phyloP scores from a whole-genome alignment of 306 rosid genomes.

The Dalbergia cochinchinensis region DNA sequence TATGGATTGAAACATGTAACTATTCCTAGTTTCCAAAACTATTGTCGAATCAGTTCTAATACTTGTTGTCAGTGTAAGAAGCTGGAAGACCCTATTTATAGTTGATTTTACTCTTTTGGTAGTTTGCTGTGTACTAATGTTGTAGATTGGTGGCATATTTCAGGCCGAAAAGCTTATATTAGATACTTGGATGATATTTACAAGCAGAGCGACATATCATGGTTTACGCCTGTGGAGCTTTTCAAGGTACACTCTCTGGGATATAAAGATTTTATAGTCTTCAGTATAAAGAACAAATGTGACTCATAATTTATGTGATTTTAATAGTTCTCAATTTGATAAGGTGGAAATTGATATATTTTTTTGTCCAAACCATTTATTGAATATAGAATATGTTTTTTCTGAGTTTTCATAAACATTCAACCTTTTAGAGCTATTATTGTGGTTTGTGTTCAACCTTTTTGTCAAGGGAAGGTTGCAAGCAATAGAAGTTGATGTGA shows the following conservation, averaged over 20 bases:
- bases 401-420: background rate
- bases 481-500: constrained; percentile 19
- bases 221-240: constrained; percentile 98
- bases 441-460: constrained; percentile 22
- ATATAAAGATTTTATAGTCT: constrained; percentile 23
- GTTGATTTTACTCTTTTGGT: constrained; percentile 9
- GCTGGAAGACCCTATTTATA: background rate
- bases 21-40: constrained; percentile 11
- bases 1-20: constrained; percentile 27
- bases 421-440: constrained; percentile 27
- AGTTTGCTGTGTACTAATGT: constrained; percentile 34
- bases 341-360: background rate
- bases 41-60: background rate
- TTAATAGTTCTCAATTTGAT: constrained; percentile 13
- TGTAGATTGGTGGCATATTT: constrained; percentile 44
- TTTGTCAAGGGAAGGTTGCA: constrained; percentile 30
- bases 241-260: constrained; percentile 68
- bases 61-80: constrained; percentile 11
- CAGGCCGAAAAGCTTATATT: constrained; percentile 93
- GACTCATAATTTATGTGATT: background rate
- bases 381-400: background rate
- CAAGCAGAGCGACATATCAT: constrained; percentile 77
- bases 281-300: constrained; percentile 1
- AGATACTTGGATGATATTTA: constrained; percentile 79
- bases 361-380: constrained; percentile 3